Evolutionary conservation across 208 protist genomes (phyloP).

Genomic region (Trypanosoma mega): DNA sequence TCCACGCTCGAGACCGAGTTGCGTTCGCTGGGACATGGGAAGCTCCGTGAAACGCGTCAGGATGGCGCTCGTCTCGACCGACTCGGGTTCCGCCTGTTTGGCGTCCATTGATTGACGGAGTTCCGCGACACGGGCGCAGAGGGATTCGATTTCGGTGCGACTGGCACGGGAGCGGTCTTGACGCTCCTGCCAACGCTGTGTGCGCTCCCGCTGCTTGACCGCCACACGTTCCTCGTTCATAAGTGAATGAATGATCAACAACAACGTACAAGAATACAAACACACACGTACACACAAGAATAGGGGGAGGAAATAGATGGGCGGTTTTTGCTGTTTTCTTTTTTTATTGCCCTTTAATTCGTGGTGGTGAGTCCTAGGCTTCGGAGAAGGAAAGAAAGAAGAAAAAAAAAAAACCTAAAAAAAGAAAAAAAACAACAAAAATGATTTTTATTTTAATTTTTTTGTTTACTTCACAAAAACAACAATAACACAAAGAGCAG

Average conservation of each 20-base stretch:
- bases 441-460: too few relatives aligned
- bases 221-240: conserved; percentile 51
- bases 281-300: conserved; percentile 16
- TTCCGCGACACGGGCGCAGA: conserved; percentile 37
- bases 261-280: background rate
- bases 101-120: conserved; percentile 52
- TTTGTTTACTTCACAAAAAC: too few relatives aligned
- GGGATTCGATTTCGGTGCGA: conserved; percentile 62
- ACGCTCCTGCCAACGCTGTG: conserved; percentile 75
- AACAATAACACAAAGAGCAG: too few relatives aligned
- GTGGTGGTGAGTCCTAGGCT: too few relatives aligned
- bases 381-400: too few relatives aligned
- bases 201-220: conserved; percentile 50
- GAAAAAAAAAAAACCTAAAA: too few relatives aligned
- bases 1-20: conserved; percentile 88
- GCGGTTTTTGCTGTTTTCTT: background rate
- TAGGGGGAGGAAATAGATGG: background rate
- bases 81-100: conserved; percentile 46
- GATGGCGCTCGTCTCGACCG: conserved; percentile 22
- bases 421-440: too few relatives aligned
- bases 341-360: conserved; percentile 3
- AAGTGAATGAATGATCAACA: conserved; percentile 10
- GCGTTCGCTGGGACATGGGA: conserved; percentile 89
- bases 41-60: conserved; percentile 82
- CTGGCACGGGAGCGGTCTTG: conserved; percentile 78